Evolutionary conservation across 805 yeast species (phyloP).

Genomic region (Wickerhamomyces chambardii): DNA sequence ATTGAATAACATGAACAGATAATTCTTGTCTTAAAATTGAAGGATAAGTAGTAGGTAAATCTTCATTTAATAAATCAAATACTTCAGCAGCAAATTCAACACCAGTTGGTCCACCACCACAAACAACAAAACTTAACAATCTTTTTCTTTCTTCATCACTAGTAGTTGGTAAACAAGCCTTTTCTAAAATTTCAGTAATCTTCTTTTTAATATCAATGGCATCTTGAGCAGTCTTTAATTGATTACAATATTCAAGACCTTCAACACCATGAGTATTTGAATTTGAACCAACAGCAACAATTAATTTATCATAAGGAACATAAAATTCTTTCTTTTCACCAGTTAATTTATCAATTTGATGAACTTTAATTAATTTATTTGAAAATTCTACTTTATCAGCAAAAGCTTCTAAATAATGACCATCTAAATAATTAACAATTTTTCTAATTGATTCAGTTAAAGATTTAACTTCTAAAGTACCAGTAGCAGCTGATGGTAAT

Average conservation of each 20-base stretch:
- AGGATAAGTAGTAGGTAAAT: slow-evolving; percentile 48
- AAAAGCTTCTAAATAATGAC: slow-evolving; percentile 54
- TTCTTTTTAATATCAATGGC: slow-evolving; percentile 46
- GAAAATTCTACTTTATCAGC: slow-evolving; percentile 51
- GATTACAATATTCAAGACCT: slow-evolving; percentile 54
- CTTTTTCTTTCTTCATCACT: slow-evolving; percentile 53
- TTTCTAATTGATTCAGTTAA: slow-evolving; percentile 56
- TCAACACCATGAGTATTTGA: slow-evolving; percentile 65
- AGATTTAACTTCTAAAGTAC: slow-evolving; percentile 58
- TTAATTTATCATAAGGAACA: slow-evolving; percentile 65
- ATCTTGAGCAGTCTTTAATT: slow-evolving; percentile 60
- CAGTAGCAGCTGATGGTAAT: slow-evolving; percentile 64
- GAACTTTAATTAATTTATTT: slow-evolving; percentile 49
- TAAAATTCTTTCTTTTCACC: slow-evolving; percentile 37
- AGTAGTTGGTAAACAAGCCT: slow-evolving; percentile 58
- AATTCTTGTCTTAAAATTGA: slow-evolving; percentile 51
- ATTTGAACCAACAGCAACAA: slow-evolving; percentile 61
- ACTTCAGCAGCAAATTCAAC: slow-evolving; percentile 70
- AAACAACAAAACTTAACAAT: slow-evolving; percentile 52
- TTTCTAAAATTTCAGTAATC: slow-evolving; percentile 47
- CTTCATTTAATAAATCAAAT: slow-evolving; percentile 58
- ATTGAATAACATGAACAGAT: slow-evolving; percentile 61
- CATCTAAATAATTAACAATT: slow-evolving; percentile 40
- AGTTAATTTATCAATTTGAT: slow-evolving; percentile 30
- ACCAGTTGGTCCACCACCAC: slow-evolving; percentile 76